phyloP scores from a whole-genome alignment of 108 stramenopile genomes.

The Skeletonema marinoi region DNA sequence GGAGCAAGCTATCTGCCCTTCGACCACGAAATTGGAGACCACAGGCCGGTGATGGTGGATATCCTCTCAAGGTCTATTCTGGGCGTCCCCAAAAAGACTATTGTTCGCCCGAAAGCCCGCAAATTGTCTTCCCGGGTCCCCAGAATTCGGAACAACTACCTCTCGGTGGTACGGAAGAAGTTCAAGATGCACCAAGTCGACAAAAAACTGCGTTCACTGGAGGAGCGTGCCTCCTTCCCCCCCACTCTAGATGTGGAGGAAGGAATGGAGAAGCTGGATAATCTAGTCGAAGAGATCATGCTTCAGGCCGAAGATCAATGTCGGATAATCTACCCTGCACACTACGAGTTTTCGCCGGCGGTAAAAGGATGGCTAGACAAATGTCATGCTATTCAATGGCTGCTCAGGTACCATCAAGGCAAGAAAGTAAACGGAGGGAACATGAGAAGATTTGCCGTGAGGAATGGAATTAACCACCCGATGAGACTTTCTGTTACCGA shows the following conservation, averaged over 20 bases:
- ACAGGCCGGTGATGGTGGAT: neutral
- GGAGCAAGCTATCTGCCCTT: neutral
- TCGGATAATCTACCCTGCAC: neutral
- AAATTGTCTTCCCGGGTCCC: neutral
- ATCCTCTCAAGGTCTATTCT: neutral
- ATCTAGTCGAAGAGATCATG: neutral
- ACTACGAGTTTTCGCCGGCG: neutral
- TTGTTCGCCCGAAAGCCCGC: neutral
- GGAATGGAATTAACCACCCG: neutral
- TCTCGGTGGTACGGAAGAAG: neutral
- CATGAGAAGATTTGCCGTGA: neutral
- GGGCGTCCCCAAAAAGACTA: neutral
- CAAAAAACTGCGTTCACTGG: neutral
- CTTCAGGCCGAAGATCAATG: neutral
- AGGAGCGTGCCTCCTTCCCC: neutral
- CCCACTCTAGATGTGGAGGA: neutral
- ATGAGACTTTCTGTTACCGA: neutral
- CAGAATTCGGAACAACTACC: neutral
- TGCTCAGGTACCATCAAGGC: neutral
- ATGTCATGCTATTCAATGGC: neutral
- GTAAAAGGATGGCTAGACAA: neutral
- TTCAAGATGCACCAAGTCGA: neutral
- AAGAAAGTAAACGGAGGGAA: neutral
- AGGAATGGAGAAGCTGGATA: neutral
- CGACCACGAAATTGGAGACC: neutral